Conservation (phyloP, 1,139 yeast genomes). For the Taiozyma onychis region DNA sequence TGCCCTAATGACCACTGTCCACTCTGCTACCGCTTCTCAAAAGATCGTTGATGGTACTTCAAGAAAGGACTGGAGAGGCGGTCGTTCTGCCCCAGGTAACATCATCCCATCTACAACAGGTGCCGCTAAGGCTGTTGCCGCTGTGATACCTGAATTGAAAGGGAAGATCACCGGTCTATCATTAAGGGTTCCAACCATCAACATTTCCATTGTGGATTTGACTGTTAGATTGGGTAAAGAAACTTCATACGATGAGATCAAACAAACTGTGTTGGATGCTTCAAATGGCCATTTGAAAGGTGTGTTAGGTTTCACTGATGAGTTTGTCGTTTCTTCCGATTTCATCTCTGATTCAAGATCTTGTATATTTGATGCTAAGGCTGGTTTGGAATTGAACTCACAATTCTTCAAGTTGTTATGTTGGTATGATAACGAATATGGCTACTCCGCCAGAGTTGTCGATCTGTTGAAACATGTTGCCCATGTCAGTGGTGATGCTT, state of each 20-base stretch:
- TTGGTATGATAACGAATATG: constrained; percentile 89
- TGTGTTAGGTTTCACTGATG: constrained; percentile 77
- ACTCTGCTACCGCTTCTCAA: constrained; percentile 86
- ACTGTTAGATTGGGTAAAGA: constrained; percentile 65
- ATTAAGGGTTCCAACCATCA: constrained; percentile 85
- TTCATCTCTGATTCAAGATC: constrained; percentile 73
- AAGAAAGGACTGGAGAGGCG: constrained; percentile 95
- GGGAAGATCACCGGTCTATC: constrained; percentile 90
- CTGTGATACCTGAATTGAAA: constrained; percentile 79
- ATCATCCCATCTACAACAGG: constrained; percentile 87
- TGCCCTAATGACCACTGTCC: constrained; percentile 89
- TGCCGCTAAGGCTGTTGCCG: constrained; percentile 92
- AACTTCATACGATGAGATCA: constrained; percentile 73
- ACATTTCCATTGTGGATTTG: constrained; percentile 76
- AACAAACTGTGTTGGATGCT: constrained; percentile 63
- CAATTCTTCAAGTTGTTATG: constrained; percentile 79
- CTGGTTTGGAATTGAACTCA: constrained; percentile 82
- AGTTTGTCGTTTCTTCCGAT: constrained; percentile 81
- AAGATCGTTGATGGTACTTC: constrained; percentile 92
- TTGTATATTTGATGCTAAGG: constrained; percentile 78
- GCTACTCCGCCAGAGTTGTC: constrained; percentile 88
- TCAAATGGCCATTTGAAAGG: constrained; percentile 71
- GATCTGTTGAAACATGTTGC: constrained; percentile 81
- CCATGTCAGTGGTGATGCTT: constrained; percentile 15
- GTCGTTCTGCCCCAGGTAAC: constrained; percentile 90